These are phyloP conservation scores for Mycena alexandri DNA, from an alignment of 768 basidiomycete species.

Conservation along the genomic window DNA sequence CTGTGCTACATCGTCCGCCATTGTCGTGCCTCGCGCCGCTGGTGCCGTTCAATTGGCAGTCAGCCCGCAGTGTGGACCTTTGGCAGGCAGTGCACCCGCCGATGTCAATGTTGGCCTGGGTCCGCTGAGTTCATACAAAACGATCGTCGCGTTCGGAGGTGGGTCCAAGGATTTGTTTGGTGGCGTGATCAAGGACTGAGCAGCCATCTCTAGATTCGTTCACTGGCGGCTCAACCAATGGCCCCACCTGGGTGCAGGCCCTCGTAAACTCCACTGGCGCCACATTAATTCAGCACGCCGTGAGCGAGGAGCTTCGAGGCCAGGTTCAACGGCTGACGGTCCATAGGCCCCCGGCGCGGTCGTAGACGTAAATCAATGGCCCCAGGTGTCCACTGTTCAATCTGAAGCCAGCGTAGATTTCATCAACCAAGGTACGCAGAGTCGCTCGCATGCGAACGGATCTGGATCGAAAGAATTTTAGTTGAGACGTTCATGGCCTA, in stretches of 20 bases:
- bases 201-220: slow-evolving; percentile 44
- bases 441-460: not conserved
- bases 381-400: slow-evolving; percentile 10
- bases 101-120: slow-evolving; percentile 62
- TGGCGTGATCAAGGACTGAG: not conserved
- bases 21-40: slow-evolving; percentile 35
- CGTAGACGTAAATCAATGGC: slow-evolving; percentile 40
- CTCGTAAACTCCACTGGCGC: slow-evolving; percentile 51
- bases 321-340: not conserved
- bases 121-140: slow-evolving; percentile 52
- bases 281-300: slow-evolving; percentile 58
- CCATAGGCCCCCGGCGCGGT: slow-evolving; percentile 53
- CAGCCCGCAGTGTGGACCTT: slow-evolving; percentile 58
- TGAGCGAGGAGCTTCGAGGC: slow-evolving; percentile 33
- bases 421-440: slow-evolving; percentile 50
- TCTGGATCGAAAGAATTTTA: slow-evolving; percentile 25
- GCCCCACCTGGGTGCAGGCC: slow-evolving; percentile 56
- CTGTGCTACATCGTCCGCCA: slow-evolving; percentile 39
- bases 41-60: slow-evolving; percentile 54
- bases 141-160: slow-evolving; percentile 67
- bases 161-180: slow-evolving; percentile 18
- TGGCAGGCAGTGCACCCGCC: slow-evolving; percentile 49
- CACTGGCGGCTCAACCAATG: slow-evolving; percentile 61
- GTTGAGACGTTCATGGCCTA: slow-evolving; percentile 50
- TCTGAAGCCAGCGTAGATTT: slow-evolving; percentile 47